Evolutionary conservation across 306 rosid genomes (phyloP), one percentile per base, ranked within the genome.

Genomic region (Quercus glauca): DNA sequence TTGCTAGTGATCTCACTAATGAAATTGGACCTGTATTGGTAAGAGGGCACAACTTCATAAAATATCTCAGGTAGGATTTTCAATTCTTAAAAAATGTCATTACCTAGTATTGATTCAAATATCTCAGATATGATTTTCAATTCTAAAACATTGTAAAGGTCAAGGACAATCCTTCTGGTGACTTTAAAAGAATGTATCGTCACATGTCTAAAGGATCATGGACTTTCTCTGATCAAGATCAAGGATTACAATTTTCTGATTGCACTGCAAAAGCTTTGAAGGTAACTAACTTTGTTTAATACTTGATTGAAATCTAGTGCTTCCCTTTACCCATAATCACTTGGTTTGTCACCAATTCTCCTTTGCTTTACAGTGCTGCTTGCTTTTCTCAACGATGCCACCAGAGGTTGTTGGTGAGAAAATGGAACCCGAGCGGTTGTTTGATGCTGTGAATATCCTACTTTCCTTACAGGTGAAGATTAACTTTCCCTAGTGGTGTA

Each of bases 231-330:
- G 93, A 93, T 61, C 87, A 84, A 71, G 98, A 93, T 76, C 97
- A 91, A 4, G 98, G 97, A 78, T 93, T 94, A 97, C 97, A 90
- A 80, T 85, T 88, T 84, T 93, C 94, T 26, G 94, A 92, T 83
- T 86, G 93, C 60, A 91, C 97, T 7, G 93, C 97, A 4, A 94
- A 92, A 72, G 90, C 85, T 76, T 76, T 92, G 41, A 91, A 89
- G 9, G 43, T 35, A 35, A 6, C 43, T 35, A 35, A 6, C 41
- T 35, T 35, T 35, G 41, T 35, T 35, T 35, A 35, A 35, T 35
- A 35, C 41, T 35, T 35, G 41, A 35, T 35, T 35, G 41, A 35
- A 1, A 35, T 1, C 0, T 35, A 35, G 41, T 6, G 41, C 6
- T 35, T 35, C 41, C 9, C 9, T 35, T 35, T 35, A 35, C 43